These are phyloP conservation scores for Rhizoctonia solani DNA, from an alignment of 1,284 basidiomycete genomes.

Conservation along the genomic window DNA sequence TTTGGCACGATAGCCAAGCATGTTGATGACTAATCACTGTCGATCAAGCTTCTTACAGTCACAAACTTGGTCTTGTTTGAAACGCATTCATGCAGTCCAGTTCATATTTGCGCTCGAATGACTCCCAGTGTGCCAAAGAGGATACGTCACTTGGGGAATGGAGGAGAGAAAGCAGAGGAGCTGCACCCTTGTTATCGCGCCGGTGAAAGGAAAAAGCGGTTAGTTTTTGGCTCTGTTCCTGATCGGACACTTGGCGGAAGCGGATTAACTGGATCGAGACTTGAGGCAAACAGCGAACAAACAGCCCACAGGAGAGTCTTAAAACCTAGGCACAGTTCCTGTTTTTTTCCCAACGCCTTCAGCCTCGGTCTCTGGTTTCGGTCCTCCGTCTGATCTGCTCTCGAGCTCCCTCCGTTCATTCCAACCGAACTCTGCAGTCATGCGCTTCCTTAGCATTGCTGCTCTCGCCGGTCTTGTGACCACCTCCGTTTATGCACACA, in stretches of 20 bases:
- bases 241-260: neutral
- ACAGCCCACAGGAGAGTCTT: neutral
- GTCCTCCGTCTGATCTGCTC: neutral
- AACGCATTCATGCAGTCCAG: no score
- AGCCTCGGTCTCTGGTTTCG: conserved; percentile 17
- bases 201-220: neutral
- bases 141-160: no score
- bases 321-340: neutral
- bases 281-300: neutral
- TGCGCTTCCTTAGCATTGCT: conserved; percentile 28
- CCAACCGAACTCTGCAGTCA: neutral
- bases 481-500: neutral
- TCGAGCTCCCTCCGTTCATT: conserved; percentile 10
- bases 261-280: neutral
- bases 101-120: no score
- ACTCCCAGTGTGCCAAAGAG: no score
- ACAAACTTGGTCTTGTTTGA: no score
- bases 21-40: no score
- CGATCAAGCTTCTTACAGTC: no score
- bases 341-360: conserved; percentile 4
- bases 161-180: no score
- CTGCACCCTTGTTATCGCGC: neutral
- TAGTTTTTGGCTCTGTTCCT: conserved; percentile 9
- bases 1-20: neutral
- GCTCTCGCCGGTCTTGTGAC: conserved; percentile 14